Evolutionary conservation across 352 stramenopile species (phyloP).

Genomic region (Globisporangium yorkense): DNA sequence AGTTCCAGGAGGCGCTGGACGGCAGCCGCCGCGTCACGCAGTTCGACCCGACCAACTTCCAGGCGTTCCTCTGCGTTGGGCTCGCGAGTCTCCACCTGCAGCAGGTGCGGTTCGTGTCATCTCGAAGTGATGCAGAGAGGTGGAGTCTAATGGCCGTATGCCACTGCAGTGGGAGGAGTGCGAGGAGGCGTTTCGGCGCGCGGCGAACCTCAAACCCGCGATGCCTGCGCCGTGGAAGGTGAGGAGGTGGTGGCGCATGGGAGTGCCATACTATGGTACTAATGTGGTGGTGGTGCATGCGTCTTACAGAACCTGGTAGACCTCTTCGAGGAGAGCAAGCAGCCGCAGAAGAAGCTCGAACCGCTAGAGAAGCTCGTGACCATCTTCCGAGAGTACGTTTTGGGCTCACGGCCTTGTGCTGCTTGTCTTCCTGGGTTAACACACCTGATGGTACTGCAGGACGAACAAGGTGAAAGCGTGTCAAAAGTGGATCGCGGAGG

Average conservation of each 20-base stretch:
- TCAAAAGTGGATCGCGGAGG: slow-evolving; percentile 75
- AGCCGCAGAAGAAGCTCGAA: slow-evolving; percentile 56
- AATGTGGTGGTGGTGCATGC: background rate
- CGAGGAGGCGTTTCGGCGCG: slow-evolving; percentile 60
- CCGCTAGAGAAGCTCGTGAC: slow-evolving; percentile 66
- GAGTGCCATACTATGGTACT: background rate
- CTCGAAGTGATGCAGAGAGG: background rate
- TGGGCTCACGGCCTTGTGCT: background rate
- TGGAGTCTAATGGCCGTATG: background rate
- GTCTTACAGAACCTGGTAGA: slow-evolving; percentile 63
- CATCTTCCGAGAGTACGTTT: slow-evolving; percentile 53
- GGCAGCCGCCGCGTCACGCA: slow-evolving; percentile 61
- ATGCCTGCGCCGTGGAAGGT: slow-evolving; percentile 82
- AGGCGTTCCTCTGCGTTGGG: slow-evolving; percentile 77
- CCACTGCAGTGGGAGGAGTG: slow-evolving; percentile 52
- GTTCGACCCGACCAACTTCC: slow-evolving; percentile 77
- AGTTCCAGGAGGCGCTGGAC: slow-evolving; percentile 71
- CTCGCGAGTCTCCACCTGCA: slow-evolving; percentile 71
- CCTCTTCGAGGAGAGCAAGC: slow-evolving; percentile 46
- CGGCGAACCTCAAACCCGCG: slow-evolving; percentile 63
- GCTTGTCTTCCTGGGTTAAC: background rate
- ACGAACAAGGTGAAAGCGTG: slow-evolving; percentile 69
- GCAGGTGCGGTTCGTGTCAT: slow-evolving; percentile 23
- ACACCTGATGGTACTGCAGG: slow-evolving; percentile 17
- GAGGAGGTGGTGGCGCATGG: background rate